Percentiles rank a stretch among this genome's conserved stretches.
phyloP scores from a whole-genome alignment of 805 yeast species.

The Debaryomyces tyrocola region DNA sequence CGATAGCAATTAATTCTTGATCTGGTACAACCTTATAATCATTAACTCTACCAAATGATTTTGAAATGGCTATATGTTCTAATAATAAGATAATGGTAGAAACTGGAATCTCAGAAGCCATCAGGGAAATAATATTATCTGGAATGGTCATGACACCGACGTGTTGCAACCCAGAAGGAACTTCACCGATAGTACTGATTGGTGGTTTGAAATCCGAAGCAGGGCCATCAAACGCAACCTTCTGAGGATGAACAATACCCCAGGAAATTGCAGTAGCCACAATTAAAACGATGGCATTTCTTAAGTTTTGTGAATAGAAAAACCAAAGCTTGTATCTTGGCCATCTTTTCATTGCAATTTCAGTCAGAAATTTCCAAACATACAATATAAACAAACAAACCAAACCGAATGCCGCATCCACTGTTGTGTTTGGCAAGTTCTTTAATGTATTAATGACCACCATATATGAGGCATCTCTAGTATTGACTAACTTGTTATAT shows the following conservation, averaged over 20 bases:
- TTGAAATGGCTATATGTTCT: constrained; percentile 92
- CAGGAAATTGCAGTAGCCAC: constrained; percentile 82
- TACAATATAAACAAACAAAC: constrained; percentile 72
- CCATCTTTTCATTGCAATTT: constrained; percentile 58
- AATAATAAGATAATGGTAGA: constrained; percentile 78
- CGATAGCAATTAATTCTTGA: constrained; percentile 92
- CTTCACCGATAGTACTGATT: constrained; percentile 67
- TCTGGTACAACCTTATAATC: constrained; percentile 90
- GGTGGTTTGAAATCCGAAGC: constrained; percentile 38
- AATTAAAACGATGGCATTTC: constrained; percentile 80
- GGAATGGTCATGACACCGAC: constrained; percentile 75
- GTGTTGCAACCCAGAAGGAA: constrained; percentile 78
- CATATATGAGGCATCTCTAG: constrained; percentile 66
- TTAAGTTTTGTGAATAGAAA: constrained; percentile 72
- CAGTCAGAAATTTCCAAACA: constrained; percentile 65
- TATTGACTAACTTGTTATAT: constrained; percentile 60
- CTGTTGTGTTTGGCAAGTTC: constrained; percentile 62
- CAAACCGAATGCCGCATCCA: constrained; percentile 89
- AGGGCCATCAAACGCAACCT: constrained; percentile 28
- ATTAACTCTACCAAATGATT: constrained; percentile 89
- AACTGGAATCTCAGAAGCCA: constrained; percentile 83
- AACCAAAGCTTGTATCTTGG: constrained; percentile 57
- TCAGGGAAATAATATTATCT: constrained; percentile 50
- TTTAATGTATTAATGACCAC: constrained; percentile 74
- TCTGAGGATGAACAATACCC: constrained; percentile 60